These are phyloP conservation scores for Hemerocallis citrina DNA, from an alignment of 106 monocot genomes.

Conservation along the genomic window DNA sequence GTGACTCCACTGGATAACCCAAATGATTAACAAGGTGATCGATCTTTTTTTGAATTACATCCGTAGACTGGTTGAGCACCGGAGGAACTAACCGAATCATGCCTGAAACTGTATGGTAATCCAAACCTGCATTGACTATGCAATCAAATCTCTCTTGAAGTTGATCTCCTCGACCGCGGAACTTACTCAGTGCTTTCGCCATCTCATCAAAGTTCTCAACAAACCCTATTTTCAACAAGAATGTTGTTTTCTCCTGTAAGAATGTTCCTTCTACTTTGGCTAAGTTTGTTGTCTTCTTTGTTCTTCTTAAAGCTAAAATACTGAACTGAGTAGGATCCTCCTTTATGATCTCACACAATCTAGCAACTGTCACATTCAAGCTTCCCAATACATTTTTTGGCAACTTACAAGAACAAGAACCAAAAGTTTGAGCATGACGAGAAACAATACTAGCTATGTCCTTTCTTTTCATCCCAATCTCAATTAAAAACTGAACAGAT, in stretches of 20 bases:
- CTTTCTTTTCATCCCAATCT: conserved; percentile 46
- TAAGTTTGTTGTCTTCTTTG: conserved; percentile 2
- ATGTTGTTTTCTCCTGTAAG: conserved; percentile 54
- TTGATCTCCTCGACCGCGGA: conserved; percentile 73
- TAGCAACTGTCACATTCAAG: conserved; percentile 24
- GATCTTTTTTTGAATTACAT: conserved; percentile 50
- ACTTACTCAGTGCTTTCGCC: conserved; percentile 42
- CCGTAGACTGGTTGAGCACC: conserved; percentile 51
- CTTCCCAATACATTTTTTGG: conserved; percentile 30
- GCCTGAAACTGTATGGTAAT: conserved; percentile 38
- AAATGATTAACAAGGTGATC: conserved; percentile 49
- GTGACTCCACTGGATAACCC: conserved; percentile 47
- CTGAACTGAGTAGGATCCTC: conserved; percentile 47
- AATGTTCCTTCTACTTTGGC: conserved; percentile 31
- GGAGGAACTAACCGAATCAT: conserved; percentile 53
- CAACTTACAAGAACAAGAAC: conserved; percentile 30
- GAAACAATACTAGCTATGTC: conserved; percentile 40
- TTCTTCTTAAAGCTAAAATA: conserved; percentile 30
- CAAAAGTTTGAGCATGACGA: conserved; percentile 44
- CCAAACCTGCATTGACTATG: conserved; percentile 49
- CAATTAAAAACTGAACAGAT: conserved; percentile 51
- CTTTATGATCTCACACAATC: conserved; percentile 38
- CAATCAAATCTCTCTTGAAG: conserved; percentile 58
- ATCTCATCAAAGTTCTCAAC: conserved; percentile 73
- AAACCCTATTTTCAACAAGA: conserved; percentile 62